Evolutionary conservation across 139 green algal genomes (phyloP), one percentile per base, ranked within the genome.

Genomic region (Closterium sp.): DNA sequence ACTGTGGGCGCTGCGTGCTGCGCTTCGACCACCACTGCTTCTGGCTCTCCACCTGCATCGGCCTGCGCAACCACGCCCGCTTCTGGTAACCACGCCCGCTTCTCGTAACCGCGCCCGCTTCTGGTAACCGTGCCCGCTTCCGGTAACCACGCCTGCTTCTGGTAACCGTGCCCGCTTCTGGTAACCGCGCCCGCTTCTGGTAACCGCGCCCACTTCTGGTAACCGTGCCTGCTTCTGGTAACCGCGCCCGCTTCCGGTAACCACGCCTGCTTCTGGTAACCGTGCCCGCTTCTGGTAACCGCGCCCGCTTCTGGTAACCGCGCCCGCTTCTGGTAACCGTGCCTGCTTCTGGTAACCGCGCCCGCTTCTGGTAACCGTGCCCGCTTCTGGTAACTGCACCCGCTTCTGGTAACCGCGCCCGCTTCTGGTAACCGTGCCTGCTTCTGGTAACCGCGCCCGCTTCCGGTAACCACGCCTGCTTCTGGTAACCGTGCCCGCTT

Each of bases 11-110:
- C 33, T 98, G 96, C 92, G 96, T 98, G 84, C 90, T 94, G n/a
- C 93, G 93, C 3, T 98, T 98, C 85, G 96, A 98, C 91, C 96
- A 98, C 92, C 96, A 98, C 95, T 98, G 96, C 94, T 95, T 96
- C 21, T 97, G 96, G 93, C 90, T 97, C 2, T 89, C 91, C 85
- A 97, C 95, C 66, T 97, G 96, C 87, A 94, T 98, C 23, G 96
- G 96, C 1, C 93, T 95, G 85, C 83, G 38, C 38, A 94, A 94
- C 84, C 92, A 94, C 84, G 21, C 21, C 33, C 55, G 69, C 34
- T 94, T 94, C 89, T 94, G 92, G 92, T 94, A 93, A 90, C n/a
- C 84, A 55, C 84, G 33, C 84, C 25, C 33, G 16, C 84, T n/a
- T n/a, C n/a, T n/a, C n/a, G n/a, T n/a, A n/a, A n/a, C n/a, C n/a